Conservation (phyloP, 495 filamentous ascomycete species). For the Darksidea phi region DNA sequence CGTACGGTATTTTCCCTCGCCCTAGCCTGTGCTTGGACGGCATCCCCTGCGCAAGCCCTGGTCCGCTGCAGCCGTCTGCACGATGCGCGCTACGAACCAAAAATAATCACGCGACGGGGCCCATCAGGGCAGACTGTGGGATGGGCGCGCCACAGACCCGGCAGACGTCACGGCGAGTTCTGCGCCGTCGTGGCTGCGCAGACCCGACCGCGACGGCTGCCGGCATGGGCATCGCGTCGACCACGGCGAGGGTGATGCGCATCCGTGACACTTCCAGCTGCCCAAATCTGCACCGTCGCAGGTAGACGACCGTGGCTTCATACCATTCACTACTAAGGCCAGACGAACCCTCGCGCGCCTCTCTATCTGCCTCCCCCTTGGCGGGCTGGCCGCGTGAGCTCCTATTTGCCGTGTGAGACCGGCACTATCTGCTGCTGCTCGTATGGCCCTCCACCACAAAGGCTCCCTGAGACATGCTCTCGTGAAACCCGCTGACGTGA, state of each 20-base stretch:
- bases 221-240: too few species aligned
- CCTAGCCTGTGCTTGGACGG: conserved; percentile 1
- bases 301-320: conserved; percentile 12
- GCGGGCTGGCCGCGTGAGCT: conserved; percentile 29
- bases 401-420: conserved; percentile 28
- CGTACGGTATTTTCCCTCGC: conserved; percentile 5
- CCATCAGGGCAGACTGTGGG: neutral
- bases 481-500: conserved; percentile 27
- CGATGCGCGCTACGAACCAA: conserved; percentile 15
- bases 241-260: too few species aligned
- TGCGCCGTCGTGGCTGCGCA: neutral
- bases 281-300: conserved; percentile 18
- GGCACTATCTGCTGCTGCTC: conserved; percentile 5
- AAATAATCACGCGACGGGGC: conserved; percentile 34
- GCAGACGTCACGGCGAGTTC: conserved; percentile 5
- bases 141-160: conserved; percentile 11
- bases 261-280: neutral
- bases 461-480: conserved; percentile 16
- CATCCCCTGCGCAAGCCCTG: conserved; percentile 7
- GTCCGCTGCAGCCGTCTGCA: conserved; percentile 10
- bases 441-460: neutral
- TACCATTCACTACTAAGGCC: conserved; percentile 11
- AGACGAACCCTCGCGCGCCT: neutral
- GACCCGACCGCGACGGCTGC: too few species aligned
- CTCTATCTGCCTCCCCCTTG: conserved; percentile 11